Conservation (phyloP, 2,329 filamentous ascomycete genomes). For the Thelonectria blattea region DNA sequence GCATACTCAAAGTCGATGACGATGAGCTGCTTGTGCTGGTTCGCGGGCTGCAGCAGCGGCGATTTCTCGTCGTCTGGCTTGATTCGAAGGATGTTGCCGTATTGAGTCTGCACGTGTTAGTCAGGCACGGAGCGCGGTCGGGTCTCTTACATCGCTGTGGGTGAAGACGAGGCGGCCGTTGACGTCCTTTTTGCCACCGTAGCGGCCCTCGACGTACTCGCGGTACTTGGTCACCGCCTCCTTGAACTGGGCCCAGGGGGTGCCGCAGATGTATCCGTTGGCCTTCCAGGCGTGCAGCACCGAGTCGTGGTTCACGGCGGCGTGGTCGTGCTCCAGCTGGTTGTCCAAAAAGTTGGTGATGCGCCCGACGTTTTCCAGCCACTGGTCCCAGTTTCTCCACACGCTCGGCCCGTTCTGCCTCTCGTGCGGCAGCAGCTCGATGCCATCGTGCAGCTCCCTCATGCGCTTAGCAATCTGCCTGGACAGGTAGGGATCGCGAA, state of each 20-base stretch:
- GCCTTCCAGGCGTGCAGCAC: slow-evolving; percentile 65
- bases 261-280: slow-evolving; percentile 79
- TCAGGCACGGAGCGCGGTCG: neutral
- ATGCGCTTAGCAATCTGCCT: slow-evolving; percentile 96
- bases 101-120: slow-evolving; percentile 75
- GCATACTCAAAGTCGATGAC: slow-evolving; percentile 99
- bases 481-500: slow-evolving; percentile 82
- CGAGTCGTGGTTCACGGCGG: slow-evolving; percentile 31
- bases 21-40: slow-evolving; percentile 93
- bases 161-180: slow-evolving; percentile 85
- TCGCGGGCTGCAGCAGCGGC: slow-evolving; percentile 84
- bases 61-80: slow-evolving; percentile 74
- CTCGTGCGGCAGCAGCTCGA: slow-evolving; percentile 83
- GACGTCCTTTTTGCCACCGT: slow-evolving; percentile 70
- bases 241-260: slow-evolving; percentile 81
- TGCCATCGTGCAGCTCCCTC: slow-evolving; percentile 92
- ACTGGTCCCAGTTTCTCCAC: slow-evolving; percentile 94
- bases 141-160: slow-evolving; percentile 85
- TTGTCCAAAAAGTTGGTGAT: slow-evolving; percentile 63
- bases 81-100: slow-evolving; percentile 90
- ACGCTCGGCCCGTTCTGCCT: slow-evolving; percentile 79
- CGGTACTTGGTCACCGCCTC: slow-evolving; percentile 79
- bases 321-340: slow-evolving; percentile 58
- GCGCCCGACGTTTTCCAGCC: slow-evolving; percentile 72
- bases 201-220: slow-evolving; percentile 72